Conservation (phyloP, 331 rosid genomes). For the Saraca asoca region DNA sequence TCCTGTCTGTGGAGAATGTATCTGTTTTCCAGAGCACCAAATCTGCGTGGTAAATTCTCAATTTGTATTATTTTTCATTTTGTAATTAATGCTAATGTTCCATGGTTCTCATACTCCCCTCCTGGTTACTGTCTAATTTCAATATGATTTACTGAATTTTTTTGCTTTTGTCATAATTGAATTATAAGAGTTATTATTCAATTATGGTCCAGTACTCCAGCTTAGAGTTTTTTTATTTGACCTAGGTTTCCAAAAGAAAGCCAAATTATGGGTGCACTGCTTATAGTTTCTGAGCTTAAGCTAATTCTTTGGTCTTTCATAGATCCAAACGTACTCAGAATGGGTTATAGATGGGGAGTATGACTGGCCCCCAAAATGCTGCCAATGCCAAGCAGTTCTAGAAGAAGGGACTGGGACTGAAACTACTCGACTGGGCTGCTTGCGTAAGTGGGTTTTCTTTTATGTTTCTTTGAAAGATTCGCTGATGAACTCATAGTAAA, state of each 20-base stretch:
- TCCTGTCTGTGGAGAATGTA: conserved; percentile 99
- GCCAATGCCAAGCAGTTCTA: conserved; percentile 66
- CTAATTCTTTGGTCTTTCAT: conserved; percentile 34
- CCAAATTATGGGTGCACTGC: background rate
- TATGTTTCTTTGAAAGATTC: conserved; percentile 25
- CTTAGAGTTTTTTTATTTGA: conserved; percentile 5
- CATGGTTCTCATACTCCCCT: background rate
- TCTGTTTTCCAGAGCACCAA: conserved; percentile 95
- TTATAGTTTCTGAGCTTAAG: conserved; percentile 26
- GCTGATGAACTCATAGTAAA: conserved; percentile 22
- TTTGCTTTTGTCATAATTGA: background rate
- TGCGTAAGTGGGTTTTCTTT: conserved; percentile 71
- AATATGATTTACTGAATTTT: background rate
- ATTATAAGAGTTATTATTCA: background rate
- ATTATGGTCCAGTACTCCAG: background rate
- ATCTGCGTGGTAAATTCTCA: conserved; percentile 71
- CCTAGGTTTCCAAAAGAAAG: background rate
- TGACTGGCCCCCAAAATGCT: conserved; percentile 98
- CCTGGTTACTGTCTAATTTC: background rate
- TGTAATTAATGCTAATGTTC: conserved; percentile 12
- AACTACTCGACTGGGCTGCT: conserved; percentile 92
- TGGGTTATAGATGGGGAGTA: conserved; percentile 98
- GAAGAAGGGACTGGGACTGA: conserved; percentile 71
- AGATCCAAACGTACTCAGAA: conserved; percentile 93
- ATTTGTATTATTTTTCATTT: conserved; percentile 1